Conservation (phyloP, 768 basidiomycete species). For the Auriculariales sp. region DNA sequence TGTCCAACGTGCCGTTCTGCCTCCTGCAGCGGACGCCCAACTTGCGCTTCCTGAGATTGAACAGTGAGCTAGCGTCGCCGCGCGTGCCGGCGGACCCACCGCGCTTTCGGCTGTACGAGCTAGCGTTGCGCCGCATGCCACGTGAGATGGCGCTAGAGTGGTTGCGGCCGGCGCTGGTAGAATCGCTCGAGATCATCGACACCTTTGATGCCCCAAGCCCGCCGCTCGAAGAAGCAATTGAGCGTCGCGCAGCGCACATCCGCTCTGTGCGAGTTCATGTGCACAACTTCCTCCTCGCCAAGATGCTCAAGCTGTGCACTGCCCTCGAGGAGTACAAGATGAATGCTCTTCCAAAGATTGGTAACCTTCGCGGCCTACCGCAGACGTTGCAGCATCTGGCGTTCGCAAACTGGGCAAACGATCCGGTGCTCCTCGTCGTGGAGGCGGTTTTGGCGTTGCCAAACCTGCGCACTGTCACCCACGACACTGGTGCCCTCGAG, state of each 20-base stretch:
- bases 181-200: not conserved
- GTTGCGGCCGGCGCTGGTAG: not conserved
- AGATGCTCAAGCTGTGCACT: not conserved
- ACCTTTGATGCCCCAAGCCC: not conserved
- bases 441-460: not conserved
- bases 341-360: not conserved
- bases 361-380: not conserved
- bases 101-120: not conserved
- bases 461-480: not conserved
- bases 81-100: not conserved
- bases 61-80: not conserved
- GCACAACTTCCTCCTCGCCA: not conserved
- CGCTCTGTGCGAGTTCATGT: not conserved
- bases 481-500: not conserved
- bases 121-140: not conserved
- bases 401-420: not conserved
- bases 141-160: not conserved
- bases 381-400: not conserved
- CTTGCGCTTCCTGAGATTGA: not conserved
- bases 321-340: not conserved
- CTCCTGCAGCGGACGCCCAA: not conserved
- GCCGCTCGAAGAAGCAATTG: not conserved
- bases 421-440: not conserved
- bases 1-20: not conserved
- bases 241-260: not conserved